Evolutionary conservation across 2,329 filamentous ascomycete species (phyloP).

Genomic region (Trichophaea hybrida): DNA sequence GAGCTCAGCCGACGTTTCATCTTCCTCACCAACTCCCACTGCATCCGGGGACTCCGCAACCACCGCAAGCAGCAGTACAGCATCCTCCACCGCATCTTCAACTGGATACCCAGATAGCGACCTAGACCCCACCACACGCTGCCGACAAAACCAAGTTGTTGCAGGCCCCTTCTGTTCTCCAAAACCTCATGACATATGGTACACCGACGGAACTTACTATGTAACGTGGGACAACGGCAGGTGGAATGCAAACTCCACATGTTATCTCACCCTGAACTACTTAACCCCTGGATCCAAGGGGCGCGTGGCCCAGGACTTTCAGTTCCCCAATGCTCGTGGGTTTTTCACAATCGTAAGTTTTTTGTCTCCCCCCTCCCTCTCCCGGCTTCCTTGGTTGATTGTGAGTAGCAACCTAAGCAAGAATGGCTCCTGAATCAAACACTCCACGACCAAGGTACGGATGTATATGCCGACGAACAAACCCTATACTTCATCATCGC

Average conservation of each 20-base stretch:
- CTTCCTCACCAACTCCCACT: not conserved
- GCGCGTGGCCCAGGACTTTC: not conserved
- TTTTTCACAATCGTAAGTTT: not conserved
- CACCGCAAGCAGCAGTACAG: not conserved
- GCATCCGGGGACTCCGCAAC: not conserved
- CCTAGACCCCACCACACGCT: not conserved
- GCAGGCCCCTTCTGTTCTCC: slow-evolving; percentile 18
- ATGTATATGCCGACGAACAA: slow-evolving; percentile 5
- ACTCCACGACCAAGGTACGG: slow-evolving; percentile 1
- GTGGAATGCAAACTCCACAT: slow-evolving; percentile 14
- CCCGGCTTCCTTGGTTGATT: not conserved
- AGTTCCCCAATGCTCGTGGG: not conserved
- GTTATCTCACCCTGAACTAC: slow-evolving; percentile 18
- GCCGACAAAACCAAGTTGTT: slow-evolving; percentile 3
- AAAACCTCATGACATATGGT: slow-evolving; percentile 13
- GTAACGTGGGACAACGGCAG: slow-evolving; percentile 18
- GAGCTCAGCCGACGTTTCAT: not conserved
- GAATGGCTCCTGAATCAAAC: slow-evolving; percentile 19
- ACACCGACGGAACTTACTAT: slow-evolving; percentile 17
- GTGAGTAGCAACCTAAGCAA: slow-evolving; percentile 5
- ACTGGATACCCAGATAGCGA: not conserved
- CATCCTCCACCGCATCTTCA: not conserved
- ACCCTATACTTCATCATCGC: slow-evolving; percentile 14
- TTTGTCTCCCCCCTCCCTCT: not conserved
- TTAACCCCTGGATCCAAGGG: slow-evolving; percentile 1